Percentiles rank a stretch among this genome's conserved stretches.
Evolutionary conservation across 2,329 filamentous ascomycete genomes (phyloP).

Genomic region (Achaetomium macrosporum): DNA sequence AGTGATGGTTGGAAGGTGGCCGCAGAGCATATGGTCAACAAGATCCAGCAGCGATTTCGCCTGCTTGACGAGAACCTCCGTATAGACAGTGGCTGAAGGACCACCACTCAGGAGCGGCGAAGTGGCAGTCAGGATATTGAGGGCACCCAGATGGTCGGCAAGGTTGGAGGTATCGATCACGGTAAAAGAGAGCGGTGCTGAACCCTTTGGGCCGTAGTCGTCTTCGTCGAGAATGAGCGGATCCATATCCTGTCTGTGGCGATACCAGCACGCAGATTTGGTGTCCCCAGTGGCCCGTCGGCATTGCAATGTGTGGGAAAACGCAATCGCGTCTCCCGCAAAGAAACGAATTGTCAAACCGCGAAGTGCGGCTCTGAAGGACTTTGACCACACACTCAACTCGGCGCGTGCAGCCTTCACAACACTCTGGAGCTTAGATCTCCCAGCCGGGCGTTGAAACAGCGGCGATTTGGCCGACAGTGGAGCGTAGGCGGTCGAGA

Average conservation of each 20-base stretch:
- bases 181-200: constrained; percentile 42
- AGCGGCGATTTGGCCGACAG: constrained; percentile 33
- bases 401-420: constrained; percentile 36
- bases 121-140: constrained; percentile 42
- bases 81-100: constrained; percentile 42
- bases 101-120: constrained; percentile 39
- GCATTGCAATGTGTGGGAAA: constrained; percentile 46
- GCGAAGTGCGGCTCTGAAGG: constrained; percentile 29
- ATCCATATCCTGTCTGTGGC: constrained; percentile 33
- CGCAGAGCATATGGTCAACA: constrained; percentile 1
- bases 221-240: constrained; percentile 37
- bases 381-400: constrained; percentile 40
- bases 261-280: constrained; percentile 9
- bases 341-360: constrained; percentile 40
- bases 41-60: background rate
- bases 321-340: constrained; percentile 44
- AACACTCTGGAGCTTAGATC: constrained; percentile 19
- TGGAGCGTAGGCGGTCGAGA: constrained; percentile 40
- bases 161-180: constrained; percentile 50
- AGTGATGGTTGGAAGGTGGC: background rate
- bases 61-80: constrained; percentile 29
- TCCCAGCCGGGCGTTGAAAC: background rate
- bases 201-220: constrained; percentile 31
- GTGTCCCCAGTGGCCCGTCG: constrained; percentile 9
- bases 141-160: constrained; percentile 36